A percentile compares a stretch with the other conserved stretches of the same genome.
These are phyloP conservation scores for Isabelozyma gotoi DNA, from an alignment of 805 yeast species.

Conservation along the genomic window DNA sequence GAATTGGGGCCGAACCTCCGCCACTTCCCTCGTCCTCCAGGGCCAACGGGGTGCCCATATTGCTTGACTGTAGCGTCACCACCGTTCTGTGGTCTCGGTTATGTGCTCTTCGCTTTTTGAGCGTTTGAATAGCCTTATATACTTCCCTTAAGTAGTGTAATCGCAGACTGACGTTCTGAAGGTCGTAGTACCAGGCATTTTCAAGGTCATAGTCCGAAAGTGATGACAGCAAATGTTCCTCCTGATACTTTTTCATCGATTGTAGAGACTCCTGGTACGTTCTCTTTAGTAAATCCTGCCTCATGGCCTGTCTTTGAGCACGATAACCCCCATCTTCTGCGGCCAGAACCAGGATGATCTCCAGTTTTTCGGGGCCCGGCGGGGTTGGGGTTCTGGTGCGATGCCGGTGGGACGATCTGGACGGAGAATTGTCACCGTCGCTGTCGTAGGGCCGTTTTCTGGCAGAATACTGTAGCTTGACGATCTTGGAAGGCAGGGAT, in stretches of 20 bases:
- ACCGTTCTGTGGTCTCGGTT: not conserved
- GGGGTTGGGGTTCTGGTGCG: not conserved
- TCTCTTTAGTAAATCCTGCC: not conserved
- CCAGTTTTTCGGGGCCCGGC: not conserved
- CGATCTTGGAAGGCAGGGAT: slow-evolving; percentile 5
- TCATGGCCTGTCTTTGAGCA: not conserved
- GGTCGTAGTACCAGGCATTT: slow-evolving; percentile 22
- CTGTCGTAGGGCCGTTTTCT: not conserved
- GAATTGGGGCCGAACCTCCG: not conserved
- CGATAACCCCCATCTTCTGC: not conserved
- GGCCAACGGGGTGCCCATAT: not conserved
- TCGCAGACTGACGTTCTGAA: slow-evolving; percentile 22
- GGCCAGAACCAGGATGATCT: not conserved
- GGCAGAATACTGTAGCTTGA: slow-evolving; percentile 4
- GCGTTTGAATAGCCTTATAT: slow-evolving; percentile 21
- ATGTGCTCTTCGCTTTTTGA: slow-evolving; percentile 15
- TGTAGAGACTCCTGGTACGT: slow-evolving; percentile 7
- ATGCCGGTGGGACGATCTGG: not conserved
- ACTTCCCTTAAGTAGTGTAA: slow-evolving; percentile 27
- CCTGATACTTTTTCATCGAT: slow-evolving; percentile 6
- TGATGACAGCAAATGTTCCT: slow-evolving; percentile 1
- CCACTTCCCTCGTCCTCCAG: slow-evolving; percentile 2
- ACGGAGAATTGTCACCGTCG: not conserved
- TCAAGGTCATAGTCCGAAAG: slow-evolving; percentile 8
- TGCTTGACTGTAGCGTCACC: slow-evolving; percentile 1